Percentiles rank a stretch among this genome's conserved stretches.
These are phyloP conservation scores for Fusarium sp. DNA, from an alignment of 2,329 filamentous ascomycete species.

Conservation along the genomic window DNA sequence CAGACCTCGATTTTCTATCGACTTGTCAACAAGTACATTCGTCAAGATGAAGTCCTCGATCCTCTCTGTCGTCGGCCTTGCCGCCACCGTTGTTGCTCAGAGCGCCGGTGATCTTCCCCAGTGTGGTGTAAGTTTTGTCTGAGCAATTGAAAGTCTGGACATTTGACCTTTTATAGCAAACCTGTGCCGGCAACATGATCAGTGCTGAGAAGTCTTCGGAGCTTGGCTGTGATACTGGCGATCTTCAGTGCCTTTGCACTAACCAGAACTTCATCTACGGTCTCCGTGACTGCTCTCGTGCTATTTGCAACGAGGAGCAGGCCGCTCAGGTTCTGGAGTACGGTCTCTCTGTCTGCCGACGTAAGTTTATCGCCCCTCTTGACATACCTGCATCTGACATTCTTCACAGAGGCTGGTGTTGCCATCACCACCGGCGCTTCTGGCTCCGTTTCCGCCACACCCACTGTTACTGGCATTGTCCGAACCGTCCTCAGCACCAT, in stretches of 20 bases:
- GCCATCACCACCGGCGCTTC: conserved; percentile 48
- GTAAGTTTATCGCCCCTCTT: conserved; percentile 41
- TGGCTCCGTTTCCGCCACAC: conserved; percentile 37
- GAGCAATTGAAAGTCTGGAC: background rate
- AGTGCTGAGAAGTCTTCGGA: conserved; percentile 52
- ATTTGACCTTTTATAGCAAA: conserved; percentile 52
- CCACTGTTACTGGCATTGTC: conserved; percentile 37
- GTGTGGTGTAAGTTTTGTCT: conserved; percentile 63
- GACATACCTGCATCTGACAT: conserved; percentile 26
- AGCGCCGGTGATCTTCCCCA: conserved; percentile 55
- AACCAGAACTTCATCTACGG: conserved; percentile 62
- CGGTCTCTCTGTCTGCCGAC: conserved; percentile 54
- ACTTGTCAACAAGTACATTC: conserved; percentile 34
- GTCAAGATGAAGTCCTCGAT: conserved; percentile 65
- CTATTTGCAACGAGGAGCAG: conserved; percentile 54
- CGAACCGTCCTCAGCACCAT: conserved; percentile 54
- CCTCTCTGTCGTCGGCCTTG: conserved; percentile 57
- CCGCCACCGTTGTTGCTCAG: conserved; percentile 57
- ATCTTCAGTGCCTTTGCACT: conserved; percentile 60
- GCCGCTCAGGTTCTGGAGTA: conserved; percentile 54
- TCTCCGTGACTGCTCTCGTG: conserved; percentile 62
- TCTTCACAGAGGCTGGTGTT: conserved; percentile 48
- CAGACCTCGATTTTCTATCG: conserved; percentile 29
- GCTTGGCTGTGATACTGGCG: conserved; percentile 59
- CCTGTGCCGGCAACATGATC: conserved; percentile 65